Evolutionary conservation across 441 rosid genomes (phyloP), one percentile per base, ranked within the genome.

Genomic region (Gossypium davidsonii): DNA sequence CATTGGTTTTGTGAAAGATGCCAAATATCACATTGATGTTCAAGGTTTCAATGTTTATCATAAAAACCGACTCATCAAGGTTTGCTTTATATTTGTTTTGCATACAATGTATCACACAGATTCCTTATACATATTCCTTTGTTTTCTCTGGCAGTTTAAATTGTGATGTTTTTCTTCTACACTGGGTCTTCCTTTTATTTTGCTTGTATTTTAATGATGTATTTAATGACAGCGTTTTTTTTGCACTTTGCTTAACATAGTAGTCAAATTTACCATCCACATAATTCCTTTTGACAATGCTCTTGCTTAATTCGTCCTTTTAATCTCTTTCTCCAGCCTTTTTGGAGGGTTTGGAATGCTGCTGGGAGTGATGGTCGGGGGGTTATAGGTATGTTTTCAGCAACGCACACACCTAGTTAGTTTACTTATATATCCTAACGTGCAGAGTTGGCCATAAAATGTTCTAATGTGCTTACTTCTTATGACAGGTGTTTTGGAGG

Each of bases 281-380:
- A 9, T 46, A 8, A 6, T 48, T 20, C 23, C 48, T 7, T 48
- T 25, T 8, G 15, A 3, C 9, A 9, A 25, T 26, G 21, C 11
- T n/a, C n/a, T 25, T 44, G 58, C 17, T 58, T 59, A n/a, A 71
- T 25, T 17, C 12, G n/a, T 59, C 15, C 1, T 17, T 20, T 58
- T 25, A 42, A 20, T n/a, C 59, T 0, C 39, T 73, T 28, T 73
- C 80, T 64, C 72, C 89, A 95, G 99, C 99, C 98, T 56, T 95
- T 92, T 79, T 95, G 98, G 97, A 92, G 98, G 91, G 78, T 95
- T 25, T 95, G 99, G 98, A 92, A 95, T 87, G 84, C 99, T 72
- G 79, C 97, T 11, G 98, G 93, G 75, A 91, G 97, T 86, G 88
- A 84, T 78, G 97, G 99, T 15, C 97, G 99, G 76, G 99, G 98